phyloP scores from a whole-genome alignment of 192 early-diverging fungal genomes.

The Coemansia sp. region DNA sequence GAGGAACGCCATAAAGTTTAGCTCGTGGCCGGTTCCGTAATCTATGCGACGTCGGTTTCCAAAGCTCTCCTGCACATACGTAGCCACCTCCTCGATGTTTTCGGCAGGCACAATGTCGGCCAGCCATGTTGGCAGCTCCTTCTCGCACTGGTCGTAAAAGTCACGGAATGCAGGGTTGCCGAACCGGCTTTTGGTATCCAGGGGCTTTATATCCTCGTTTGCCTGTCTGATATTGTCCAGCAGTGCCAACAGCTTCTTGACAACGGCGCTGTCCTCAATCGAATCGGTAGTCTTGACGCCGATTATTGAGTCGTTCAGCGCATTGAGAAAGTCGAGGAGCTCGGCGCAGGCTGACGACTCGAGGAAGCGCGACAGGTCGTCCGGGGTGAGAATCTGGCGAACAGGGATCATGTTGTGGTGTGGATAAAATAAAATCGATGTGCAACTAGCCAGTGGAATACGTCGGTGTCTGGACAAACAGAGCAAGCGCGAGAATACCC shows the following conservation, averaged over 20 bases:
- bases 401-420: slow-evolving; percentile 42
- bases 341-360: slow-evolving; percentile 58
- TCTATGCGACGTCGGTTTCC: slow-evolving; percentile 91
- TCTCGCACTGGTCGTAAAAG: slow-evolving; percentile 74
- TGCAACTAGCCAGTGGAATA: too few relatives aligned
- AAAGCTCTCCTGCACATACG: slow-evolving; percentile 80
- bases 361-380: slow-evolving; percentile 77
- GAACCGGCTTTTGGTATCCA: slow-evolving; percentile 76
- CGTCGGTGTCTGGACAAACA: too few relatives aligned
- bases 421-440: too few relatives aligned
- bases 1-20: slow-evolving; percentile 83
- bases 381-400: slow-evolving; percentile 72
- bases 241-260: slow-evolving; percentile 59
- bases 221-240: slow-evolving; percentile 63
- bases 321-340: slow-evolving; percentile 66
- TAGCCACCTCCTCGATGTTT: slow-evolving; percentile 58
- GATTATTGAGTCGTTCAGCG: slow-evolving; percentile 70
- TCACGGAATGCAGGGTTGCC: slow-evolving; percentile 92
- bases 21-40: slow-evolving; percentile 97
- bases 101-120: slow-evolving; percentile 36
- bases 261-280: slow-evolving; percentile 48
- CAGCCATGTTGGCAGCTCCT: slow-evolving; percentile 30
- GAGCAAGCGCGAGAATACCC: too few relatives aligned
- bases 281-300: slow-evolving; percentile 58
- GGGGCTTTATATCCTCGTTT: slow-evolving; percentile 65